Evolutionary conservation across 2,329 filamentous ascomycete genomes (phyloP), one percentile per base, ranked within the genome.

Genomic region (Aspergillus caelatus): DNA sequence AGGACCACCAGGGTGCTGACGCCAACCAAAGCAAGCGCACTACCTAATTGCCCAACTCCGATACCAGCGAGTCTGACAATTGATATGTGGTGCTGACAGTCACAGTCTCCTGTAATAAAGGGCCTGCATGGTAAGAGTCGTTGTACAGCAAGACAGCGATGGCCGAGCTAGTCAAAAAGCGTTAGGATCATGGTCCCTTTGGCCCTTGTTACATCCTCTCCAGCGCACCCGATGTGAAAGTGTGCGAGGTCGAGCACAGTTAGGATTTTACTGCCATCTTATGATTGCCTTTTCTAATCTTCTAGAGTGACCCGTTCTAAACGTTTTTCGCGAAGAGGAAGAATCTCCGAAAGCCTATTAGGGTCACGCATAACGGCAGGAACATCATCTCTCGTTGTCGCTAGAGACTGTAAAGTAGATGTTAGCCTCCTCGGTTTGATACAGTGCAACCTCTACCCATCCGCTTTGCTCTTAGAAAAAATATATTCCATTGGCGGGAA

Each of bases 281-380:
- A 28, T 39, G n/a, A n/a, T 52, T 53, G 57, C 21, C 43, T 39
- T 50, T 32, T 59, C 46, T 64, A 62, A 50, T 60, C 58, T 4
- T 36, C 54, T 32, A 80, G 69, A 23, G 69, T 63, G n/a, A 85
- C 75, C 50, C 78, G 78, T 64, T 96, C 92, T 64, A 89, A 79
- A 32, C 76, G 85, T 61, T 88, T 87, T 61, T 92, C 88, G n/a
- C 93, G 86, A 6, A 92, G 79, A 3, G 88, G 89, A 54, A 97
- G 77, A 48, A 93, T 73, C 32, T 89, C 86, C 16, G 88, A 87
- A 48, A 97, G 81, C 60, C 88, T 83, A 72, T 96, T 95, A 2
- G 93, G 86, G 77, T 97, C 93, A 70, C 93, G 85, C 79, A 97
- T 83, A 28, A 90, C 86, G 46, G 91, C 86, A 1, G 91, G 90